Conservation (phyloP, 768 basidiomycete species). For the Imleria badia region DNA sequence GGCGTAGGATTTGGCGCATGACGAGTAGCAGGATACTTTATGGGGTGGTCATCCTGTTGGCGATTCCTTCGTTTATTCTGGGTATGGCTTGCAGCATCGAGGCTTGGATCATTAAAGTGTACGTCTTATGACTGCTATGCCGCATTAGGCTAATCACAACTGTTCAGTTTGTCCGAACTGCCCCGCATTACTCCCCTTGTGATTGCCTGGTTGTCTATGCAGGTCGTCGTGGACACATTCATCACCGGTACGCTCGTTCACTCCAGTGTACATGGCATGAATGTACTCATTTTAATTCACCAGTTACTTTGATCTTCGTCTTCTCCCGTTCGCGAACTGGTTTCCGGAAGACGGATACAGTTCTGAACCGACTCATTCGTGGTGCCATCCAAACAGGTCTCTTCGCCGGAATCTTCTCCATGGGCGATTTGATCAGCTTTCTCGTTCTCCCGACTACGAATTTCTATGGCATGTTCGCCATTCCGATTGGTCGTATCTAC, state of each 20-base stretch:
- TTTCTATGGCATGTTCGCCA: conserved; percentile 38
- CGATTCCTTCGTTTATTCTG: conserved; percentile 41
- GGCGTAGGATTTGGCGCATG: conserved; percentile 17
- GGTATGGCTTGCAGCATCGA: conserved; percentile 44
- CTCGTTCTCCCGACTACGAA: conserved; percentile 27
- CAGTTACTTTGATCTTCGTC: conserved; percentile 15
- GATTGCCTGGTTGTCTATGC: conserved; percentile 47
- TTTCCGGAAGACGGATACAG: conserved; percentile 49
- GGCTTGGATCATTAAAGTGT: conserved; percentile 44
- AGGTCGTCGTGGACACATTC: conserved; percentile 43
- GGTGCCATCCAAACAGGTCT: conserved; percentile 9
- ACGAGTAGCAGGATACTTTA: conserved; percentile 23
- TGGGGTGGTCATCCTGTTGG: conserved; percentile 37
- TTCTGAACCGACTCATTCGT: conserved; percentile 20
- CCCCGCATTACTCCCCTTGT: conserved; percentile 41
- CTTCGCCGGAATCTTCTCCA: not conserved
- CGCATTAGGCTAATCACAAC: not conserved
- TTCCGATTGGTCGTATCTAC: conserved; percentile 43
- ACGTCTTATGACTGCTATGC: conserved; percentile 8
- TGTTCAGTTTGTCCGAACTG: conserved; percentile 39
- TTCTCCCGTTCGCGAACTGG: conserved; percentile 42
- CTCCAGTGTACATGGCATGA: too few relatives aligned
- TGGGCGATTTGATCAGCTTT: conserved; percentile 41
- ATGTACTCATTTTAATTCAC: not conserved
- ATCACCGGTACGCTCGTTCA: conserved; percentile 38